phyloP scores from a whole-genome alignment of 371 early-diverging fungal species.

The Umbelopsis sp. region DNA sequence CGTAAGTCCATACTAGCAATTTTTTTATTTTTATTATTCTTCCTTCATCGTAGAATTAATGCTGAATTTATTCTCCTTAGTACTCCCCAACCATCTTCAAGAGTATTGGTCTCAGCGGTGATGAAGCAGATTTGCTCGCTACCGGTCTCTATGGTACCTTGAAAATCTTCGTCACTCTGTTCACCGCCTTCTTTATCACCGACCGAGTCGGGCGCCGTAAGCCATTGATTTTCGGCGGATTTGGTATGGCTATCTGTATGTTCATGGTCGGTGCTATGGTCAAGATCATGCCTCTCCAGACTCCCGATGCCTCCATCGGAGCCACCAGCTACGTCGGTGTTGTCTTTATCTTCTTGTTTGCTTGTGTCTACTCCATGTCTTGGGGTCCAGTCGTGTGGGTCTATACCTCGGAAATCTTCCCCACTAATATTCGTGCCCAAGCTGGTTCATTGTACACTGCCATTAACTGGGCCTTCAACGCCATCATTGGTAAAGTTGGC shows the following conservation, averaged over 20 bases:
- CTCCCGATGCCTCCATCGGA: conserved; percentile 22
- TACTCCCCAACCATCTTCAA: conserved; percentile 21
- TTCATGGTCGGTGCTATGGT: conserved; percentile 21
- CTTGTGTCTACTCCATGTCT: conserved; percentile 37
- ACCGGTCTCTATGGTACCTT: conserved; percentile 26
- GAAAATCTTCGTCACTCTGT: conserved; percentile 28
- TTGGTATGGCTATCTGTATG: conserved; percentile 29
- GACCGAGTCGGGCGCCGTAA: conserved; percentile 32
- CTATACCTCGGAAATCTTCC: conserved; percentile 65
- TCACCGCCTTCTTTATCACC: conserved; percentile 23
- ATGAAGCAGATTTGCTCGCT: conserved; percentile 13
- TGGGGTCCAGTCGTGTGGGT: conserved; percentile 48
- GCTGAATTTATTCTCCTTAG: neutral
- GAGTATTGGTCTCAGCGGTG: conserved; percentile 17
- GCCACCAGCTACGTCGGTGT: conserved; percentile 26
- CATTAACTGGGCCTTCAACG: conserved; percentile 57
- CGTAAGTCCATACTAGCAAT: neutral
- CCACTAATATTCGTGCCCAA: conserved; percentile 31
- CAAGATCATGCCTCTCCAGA: conserved; percentile 23
- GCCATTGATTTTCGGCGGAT: conserved; percentile 25
- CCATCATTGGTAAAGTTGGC: conserved; percentile 37
- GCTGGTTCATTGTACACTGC: conserved; percentile 41
- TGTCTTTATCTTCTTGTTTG: conserved; percentile 36
- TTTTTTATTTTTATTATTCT: no score
- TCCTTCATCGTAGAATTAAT: no score